Conservation (phyloP, 2,329 filamentous ascomycete genomes). For the Camillea tinctor region DNA sequence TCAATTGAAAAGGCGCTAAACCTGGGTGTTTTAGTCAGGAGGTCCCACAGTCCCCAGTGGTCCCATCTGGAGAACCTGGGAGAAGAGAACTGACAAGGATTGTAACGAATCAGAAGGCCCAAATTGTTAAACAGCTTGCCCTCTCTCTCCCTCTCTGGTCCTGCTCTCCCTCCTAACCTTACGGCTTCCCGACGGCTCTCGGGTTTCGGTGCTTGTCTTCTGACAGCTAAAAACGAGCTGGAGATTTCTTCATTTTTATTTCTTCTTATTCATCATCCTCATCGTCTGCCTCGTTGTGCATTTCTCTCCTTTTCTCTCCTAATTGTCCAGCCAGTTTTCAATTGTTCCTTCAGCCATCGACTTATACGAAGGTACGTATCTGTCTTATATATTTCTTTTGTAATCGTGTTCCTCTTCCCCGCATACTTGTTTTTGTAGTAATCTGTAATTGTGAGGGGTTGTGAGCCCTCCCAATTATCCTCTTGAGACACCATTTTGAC, state of each 20-base stretch:
- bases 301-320: background rate
- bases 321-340: too few species aligned
- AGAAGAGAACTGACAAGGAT: background rate
- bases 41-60: background rate
- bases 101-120: background rate
- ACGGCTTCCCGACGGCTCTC: background rate
- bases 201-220: background rate
- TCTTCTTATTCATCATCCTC: background rate
- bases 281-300: background rate
- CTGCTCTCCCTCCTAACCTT: background rate
- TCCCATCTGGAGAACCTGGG: background rate
- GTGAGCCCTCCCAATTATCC: background rate
- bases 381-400: too few species aligned
- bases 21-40: background rate
- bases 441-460: background rate
- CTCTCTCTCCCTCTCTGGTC: background rate
- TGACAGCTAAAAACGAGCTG: background rate
- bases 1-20: background rate
- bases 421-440: too few species aligned
- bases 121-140: background rate
- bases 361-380: background rate
- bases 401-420: too few species aligned
- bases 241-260: constrained; percentile 3
- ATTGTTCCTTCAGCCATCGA: background rate
- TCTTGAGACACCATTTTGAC: background rate